Percentiles rank a stretch among this genome's conserved stretches.
Evolutionary conservation across 148 eudicot genomes (phyloP).

Genomic region (Pharnaceum exiguum): DNA sequence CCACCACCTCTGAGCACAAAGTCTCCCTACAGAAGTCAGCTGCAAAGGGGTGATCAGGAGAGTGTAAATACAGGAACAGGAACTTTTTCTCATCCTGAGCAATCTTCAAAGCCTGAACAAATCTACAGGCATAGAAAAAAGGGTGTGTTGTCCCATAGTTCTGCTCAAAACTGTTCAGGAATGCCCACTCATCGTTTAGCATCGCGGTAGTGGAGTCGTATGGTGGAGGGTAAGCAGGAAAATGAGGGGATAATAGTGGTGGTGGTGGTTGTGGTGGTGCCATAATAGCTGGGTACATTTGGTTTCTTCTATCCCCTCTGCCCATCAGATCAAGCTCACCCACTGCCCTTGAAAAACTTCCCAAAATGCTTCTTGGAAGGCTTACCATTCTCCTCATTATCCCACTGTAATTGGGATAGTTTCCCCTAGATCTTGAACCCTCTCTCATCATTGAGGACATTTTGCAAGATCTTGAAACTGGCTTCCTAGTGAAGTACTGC

Average conservation of each 20-base stretch:
- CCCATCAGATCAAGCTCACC: constrained; percentile 48
- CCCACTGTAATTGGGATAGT: constrained; percentile 21
- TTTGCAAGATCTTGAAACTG: background rate
- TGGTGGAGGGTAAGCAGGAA: constrained; percentile 23
- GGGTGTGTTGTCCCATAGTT: constrained; percentile 62
- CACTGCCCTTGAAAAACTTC: constrained; percentile 64
- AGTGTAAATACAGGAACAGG: constrained; percentile 75
- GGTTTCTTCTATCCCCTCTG: constrained; percentile 40
- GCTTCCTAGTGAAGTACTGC: background rate
- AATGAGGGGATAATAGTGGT: constrained; percentile 27
- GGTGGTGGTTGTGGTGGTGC: constrained; percentile 26
- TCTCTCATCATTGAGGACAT: constrained; percentile 32
- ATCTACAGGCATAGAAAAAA: constrained; percentile 80
- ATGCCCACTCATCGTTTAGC: constrained; percentile 58
- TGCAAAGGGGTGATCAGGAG: constrained; percentile 70
- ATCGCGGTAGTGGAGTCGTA: constrained; percentile 8
- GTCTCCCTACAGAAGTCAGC: constrained; percentile 60
- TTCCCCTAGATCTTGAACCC: constrained; percentile 28
- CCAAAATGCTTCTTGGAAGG: constrained; percentile 67
- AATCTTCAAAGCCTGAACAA: constrained; percentile 58
- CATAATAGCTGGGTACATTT: constrained; percentile 26
- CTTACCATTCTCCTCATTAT: constrained; percentile 51
- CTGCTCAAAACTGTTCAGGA: constrained; percentile 61
- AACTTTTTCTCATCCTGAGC: constrained; percentile 66
- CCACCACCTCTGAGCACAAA: constrained; percentile 66